A percentile compares a stretch with the other conserved stretches of the same genome.
These are phyloP conservation scores for Wallacemonas sp. DNA, from an alignment of 208 protist genomes.

Conservation along the genomic window DNA sequence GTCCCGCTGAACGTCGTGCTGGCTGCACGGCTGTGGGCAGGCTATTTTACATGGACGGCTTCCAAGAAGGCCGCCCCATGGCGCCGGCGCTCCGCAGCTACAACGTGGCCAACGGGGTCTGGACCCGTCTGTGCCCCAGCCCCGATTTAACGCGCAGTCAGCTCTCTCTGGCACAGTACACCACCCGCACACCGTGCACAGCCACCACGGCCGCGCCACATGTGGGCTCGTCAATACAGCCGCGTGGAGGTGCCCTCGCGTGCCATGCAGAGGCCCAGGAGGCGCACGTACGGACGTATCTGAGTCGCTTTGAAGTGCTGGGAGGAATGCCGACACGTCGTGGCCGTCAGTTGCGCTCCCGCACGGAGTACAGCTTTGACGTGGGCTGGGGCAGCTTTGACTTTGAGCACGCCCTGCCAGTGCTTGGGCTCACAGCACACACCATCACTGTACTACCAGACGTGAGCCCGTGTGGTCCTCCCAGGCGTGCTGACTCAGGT, in stretches of 20 bases:
- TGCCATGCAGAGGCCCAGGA: not conserved
- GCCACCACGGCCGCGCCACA: not conserved
- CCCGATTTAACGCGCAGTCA: slow-evolving; percentile 51
- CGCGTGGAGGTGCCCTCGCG: no score
- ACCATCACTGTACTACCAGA: slow-evolving; percentile 26
- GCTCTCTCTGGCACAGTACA: slow-evolving; percentile 30
- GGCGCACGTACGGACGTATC: not conserved
- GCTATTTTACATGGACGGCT: slow-evolving; percentile 61
- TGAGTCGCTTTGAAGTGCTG: slow-evolving; percentile 42
- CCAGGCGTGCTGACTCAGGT: no score
- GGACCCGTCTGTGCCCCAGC: slow-evolving; percentile 38
- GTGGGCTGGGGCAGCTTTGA: slow-evolving; percentile 32
- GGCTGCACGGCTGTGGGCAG: slow-evolving; percentile 21
- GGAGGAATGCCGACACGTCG: slow-evolving; percentile 49
- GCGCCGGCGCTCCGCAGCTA: slow-evolving; percentile 40
- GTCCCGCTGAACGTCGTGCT: slow-evolving; percentile 17
- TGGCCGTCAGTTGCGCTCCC: slow-evolving; percentile 41
- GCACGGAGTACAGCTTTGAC: slow-evolving; percentile 48
- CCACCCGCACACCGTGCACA: not conserved
- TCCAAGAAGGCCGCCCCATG: slow-evolving; percentile 45
- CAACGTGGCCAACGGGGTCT: slow-evolving; percentile 37
- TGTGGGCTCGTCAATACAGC: not conserved
- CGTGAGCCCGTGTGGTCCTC: no score
- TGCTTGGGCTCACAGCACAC: slow-evolving; percentile 49
- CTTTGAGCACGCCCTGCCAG: slow-evolving; percentile 34